These are phyloP conservation scores for Smallanthus sonchifolius DNA, from an alignment of 129 eudicot genomes.

Conservation along the genomic window DNA sequence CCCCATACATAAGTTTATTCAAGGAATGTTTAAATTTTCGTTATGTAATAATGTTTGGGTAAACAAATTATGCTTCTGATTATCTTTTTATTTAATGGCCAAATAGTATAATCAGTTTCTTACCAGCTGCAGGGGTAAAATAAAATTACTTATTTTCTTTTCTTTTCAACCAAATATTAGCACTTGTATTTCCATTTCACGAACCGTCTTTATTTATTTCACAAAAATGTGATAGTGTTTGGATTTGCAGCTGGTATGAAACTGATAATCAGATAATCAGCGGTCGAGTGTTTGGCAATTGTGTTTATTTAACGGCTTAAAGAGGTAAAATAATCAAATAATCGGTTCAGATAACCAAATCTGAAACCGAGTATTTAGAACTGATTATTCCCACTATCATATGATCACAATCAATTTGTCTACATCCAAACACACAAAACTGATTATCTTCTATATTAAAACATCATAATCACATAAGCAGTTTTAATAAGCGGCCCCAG, in stretches of 20 bases:
- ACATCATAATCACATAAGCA: neutral
- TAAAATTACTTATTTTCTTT: neutral
- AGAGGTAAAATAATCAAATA: neutral
- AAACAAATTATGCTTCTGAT: neutral
- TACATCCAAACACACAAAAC: neutral
- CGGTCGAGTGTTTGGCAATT: neutral
- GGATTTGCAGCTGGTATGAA: neutral
- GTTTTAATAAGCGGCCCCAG: too few relatives aligned
- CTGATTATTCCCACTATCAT: neutral
- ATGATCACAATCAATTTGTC: neutral
- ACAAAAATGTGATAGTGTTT: neutral
- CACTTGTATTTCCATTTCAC: neutral
- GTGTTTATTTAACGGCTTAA: neutral
- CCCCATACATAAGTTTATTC: too few relatives aligned
- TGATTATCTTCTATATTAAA: neutral
- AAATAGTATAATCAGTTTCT: neutral
- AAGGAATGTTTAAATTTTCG: too few relatives aligned
- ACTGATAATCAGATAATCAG: neutral
- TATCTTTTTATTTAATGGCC: neutral
- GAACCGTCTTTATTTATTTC: neutral
- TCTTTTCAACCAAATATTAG: neutral
- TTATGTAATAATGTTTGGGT: neutral
- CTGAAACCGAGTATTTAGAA: neutral
- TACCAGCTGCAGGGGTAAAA: neutral
- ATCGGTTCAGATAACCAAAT: neutral